A percentile compares a stretch with the other conserved stretches of the same genome.
Conservation (phyloP, 768 basidiomycete species). For the Russula sp. region DNA sequence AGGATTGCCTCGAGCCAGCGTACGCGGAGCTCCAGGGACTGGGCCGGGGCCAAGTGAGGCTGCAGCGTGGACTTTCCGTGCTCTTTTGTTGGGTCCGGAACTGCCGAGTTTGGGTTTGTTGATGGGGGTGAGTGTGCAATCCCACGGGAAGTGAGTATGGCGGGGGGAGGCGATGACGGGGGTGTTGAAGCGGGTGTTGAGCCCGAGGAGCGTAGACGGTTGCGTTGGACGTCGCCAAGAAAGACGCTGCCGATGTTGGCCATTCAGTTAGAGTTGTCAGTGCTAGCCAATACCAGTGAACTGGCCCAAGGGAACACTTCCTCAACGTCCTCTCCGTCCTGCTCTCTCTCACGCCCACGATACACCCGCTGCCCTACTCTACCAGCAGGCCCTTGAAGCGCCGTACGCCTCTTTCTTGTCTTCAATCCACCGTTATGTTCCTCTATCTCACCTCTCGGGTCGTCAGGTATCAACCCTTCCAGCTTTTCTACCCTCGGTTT, state of each 20-base stretch:
- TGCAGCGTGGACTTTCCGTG: slow-evolving; percentile 8
- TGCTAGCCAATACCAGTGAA: not conserved
- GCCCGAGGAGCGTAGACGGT: slow-evolving; percentile 41
- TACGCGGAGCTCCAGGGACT: slow-evolving; percentile 68
- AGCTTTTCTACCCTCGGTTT: no score
- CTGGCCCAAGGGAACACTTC: no score
- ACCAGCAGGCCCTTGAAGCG: not conserved
- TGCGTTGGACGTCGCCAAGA: slow-evolving; percentile 67
- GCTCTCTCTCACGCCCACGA: no score
- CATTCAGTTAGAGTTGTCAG: slow-evolving; percentile 31
- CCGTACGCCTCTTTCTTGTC: not conserved
- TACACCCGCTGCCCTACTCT: not conserved
- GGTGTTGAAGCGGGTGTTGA: slow-evolving; percentile 38
- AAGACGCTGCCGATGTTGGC: slow-evolving; percentile 69
- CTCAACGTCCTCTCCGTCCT: no score
- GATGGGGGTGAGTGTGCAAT: slow-evolving; percentile 11
- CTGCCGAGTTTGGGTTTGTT: not conserved
- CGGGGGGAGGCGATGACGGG: slow-evolving; percentile 37
- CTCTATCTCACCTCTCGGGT: slow-evolving; percentile 15
- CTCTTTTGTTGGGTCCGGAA: not conserved
- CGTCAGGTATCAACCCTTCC: not conserved
- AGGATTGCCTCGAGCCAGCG: slow-evolving; percentile 77
- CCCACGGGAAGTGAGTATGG: slow-evolving; percentile 22
- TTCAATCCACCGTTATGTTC: slow-evolving; percentile 2
- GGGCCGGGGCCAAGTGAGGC: slow-evolving; percentile 46